Percentiles rank a stretch among this genome's conserved stretches.
Evolutionary conservation across 2,329 filamentous ascomycete genomes (phyloP).

Genomic region (Alternaria ethzedia): DNA sequence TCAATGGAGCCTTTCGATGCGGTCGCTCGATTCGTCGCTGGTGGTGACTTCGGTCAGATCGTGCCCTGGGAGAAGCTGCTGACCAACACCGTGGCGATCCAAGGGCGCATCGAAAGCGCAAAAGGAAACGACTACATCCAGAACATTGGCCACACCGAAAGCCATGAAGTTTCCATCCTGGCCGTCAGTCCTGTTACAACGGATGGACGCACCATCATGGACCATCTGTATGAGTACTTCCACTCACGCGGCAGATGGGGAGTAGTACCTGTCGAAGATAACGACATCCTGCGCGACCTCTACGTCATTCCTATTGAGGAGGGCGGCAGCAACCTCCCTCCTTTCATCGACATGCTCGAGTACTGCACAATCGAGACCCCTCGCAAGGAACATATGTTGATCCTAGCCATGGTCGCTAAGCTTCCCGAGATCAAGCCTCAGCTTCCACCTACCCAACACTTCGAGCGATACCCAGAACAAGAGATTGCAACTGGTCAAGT

Average conservation of each 20-base stretch:
- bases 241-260: conserved; percentile 81
- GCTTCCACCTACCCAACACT: conserved; percentile 31
- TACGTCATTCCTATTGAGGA: conserved; percentile 87
- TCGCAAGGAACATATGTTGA: conserved; percentile 75
- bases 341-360: conserved; percentile 87
- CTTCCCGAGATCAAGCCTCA: conserved; percentile 44
- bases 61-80: conserved; percentile 79
- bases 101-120: conserved; percentile 79
- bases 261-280: conserved; percentile 69
- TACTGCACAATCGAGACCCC: conserved; percentile 78
- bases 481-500: conserved; percentile 19
- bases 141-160: conserved; percentile 79
- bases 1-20: conserved; percentile 77
- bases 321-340: conserved; percentile 72
- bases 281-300: conserved; percentile 83
- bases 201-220: conserved; percentile 66
- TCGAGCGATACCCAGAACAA: conserved; percentile 29
- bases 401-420: conserved; percentile 81
- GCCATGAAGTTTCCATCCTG: conserved; percentile 84
- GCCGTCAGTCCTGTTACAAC: conserved; percentile 70
- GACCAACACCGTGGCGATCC: conserved; percentile 71
- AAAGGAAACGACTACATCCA: conserved; percentile 92
- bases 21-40: conserved; percentile 82
- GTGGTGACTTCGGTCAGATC: conserved; percentile 73
- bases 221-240: conserved; percentile 87